phyloP scores from a whole-genome alignment of 306 rosid species.

The Sechiopsis laciniata region DNA sequence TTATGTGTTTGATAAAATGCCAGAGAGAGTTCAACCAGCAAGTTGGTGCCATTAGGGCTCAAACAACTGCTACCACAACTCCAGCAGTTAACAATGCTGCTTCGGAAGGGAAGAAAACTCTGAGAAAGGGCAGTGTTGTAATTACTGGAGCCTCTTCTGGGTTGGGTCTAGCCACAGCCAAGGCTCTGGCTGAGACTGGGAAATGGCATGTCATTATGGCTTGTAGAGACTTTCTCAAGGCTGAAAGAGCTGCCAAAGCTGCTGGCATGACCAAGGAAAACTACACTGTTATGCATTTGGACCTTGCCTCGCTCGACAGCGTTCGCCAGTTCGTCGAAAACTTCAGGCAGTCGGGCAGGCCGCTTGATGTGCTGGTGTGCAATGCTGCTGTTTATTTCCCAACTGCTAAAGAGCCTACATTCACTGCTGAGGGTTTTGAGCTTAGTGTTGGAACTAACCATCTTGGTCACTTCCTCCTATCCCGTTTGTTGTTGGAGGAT shows the following conservation, averaged over 20 bases:
- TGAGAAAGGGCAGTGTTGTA: conserved; percentile 79
- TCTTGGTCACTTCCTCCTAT: conserved; percentile 89
- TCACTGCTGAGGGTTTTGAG: conserved; percentile 93
- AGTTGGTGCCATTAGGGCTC: conserved; percentile 52
- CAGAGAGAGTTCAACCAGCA: conserved; percentile 53
- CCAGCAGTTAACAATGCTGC: conserved; percentile 53
- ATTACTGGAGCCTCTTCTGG: conserved; percentile 98
- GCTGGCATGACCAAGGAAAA: conserved; percentile 78
- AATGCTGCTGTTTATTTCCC: conserved; percentile 94
- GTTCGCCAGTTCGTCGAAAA: conserved; percentile 83
- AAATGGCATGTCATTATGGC: conserved; percentile 98
- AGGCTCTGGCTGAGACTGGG: conserved; percentile 90
- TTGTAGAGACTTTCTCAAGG: conserved; percentile 96
- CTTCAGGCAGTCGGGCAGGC: conserved; percentile 56
- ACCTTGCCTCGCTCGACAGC: conserved; percentile 89
- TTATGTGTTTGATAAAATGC: conserved; percentile 10
- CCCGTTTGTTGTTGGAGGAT: conserved; percentile 73
- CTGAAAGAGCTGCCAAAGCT: conserved; percentile 90
- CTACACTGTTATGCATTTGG: conserved; percentile 84
- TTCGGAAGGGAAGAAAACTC: conserved; percentile 81
- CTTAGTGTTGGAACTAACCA: conserved; percentile 95
- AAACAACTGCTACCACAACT: conserved; percentile 49
- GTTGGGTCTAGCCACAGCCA: conserved; percentile 88
- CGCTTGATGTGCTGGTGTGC: conserved; percentile 81
- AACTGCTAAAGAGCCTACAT: conserved; percentile 87